Base-by-base conservation (phyloP, 2,329 filamentous ascomycete genomes). In the Coniella lustricola region DNA sequence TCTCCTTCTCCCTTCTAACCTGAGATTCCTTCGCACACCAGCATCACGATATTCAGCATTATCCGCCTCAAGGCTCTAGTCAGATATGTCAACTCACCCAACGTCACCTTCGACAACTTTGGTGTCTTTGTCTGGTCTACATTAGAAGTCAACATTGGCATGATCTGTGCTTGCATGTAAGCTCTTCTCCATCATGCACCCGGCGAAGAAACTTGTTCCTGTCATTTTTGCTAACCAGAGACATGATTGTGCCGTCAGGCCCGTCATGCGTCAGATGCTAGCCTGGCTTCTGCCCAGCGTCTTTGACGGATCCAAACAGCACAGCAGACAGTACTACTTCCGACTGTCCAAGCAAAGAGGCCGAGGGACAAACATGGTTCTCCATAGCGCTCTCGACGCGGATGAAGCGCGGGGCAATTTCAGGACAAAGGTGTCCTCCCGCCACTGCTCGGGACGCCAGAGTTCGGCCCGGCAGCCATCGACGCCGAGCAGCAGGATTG, bases 81-180 rank as follows among this genome's bases (percentile, higher is more conserved):
- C 29, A 37, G 25, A 3, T 62, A 63, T 16, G 56, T 58, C 9
- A 57, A 54, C 33, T 62, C 62, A 3, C 44, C 25, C 2, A 64
- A 66, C 50, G 54, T 58, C 2, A 65, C 64, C 0, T 61, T 54
- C 53, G 62, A 63, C 48, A 55, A 62, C 46, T 56, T 55, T 41
- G 57, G 56, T 20, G 56, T 64, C 4, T 58, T 53, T 21, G 41
- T 58, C 8, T 66, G 64, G 62, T 66, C 63, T 3, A 61, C 59
- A 1, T 54, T 65, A 17, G 64, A 67, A 48, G 57, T 64, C 36
- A 60, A 61, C 48, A 53, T 63, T 10, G 60, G 62, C 47, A 60
- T 65, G 38, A 62, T 65, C 4, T 67, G 63, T 53, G 54, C 61
- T 2, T 64, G 62, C 54, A 57, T 66, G 59, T 38, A 38, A 62